phyloP scores from a whole-genome alignment of 2,329 filamentous ascomycete species.

The Aspergillus luchuensis region DNA sequence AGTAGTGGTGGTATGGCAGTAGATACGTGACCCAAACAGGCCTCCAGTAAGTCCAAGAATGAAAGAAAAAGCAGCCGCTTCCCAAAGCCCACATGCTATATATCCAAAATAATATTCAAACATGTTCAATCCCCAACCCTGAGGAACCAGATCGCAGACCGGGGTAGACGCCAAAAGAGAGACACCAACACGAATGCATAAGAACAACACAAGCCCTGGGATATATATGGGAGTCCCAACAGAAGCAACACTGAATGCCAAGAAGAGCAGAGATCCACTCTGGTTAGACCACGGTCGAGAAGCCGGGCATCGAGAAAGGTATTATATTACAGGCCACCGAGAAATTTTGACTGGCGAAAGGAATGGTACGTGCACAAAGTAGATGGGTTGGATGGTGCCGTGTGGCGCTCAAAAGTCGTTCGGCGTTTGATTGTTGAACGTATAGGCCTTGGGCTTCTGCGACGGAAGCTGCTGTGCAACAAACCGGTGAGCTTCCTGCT shows the following conservation, averaged over 20 bases:
- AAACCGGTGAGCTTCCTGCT: constrained; percentile 46
- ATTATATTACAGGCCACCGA: constrained; percentile 4
- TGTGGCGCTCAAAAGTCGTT: constrained; percentile 34
- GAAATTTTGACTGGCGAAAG: constrained; percentile 5
- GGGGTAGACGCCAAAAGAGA: constrained; percentile 16
- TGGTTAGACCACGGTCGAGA: background rate
- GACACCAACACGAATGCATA: constrained; percentile 21
- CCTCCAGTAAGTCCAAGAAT: constrained; percentile 28
- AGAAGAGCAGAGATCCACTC: constrained; percentile 12
- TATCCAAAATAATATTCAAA: constrained; percentile 15
- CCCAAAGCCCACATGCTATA: constrained; percentile 33
- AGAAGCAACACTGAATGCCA: constrained; percentile 8
- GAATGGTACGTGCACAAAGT: background rate
- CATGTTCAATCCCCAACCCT: constrained; percentile 6
- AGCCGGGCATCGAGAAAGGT: background rate
- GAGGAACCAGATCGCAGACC: background rate
- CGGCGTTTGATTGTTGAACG: constrained; percentile 47
- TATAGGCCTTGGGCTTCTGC: constrained; percentile 47
- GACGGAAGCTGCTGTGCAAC: constrained; percentile 45
- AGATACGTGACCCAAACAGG: constrained; percentile 25
- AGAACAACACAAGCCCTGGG: constrained; percentile 11
- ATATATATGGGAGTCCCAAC: constrained; percentile 17
- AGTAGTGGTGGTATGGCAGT: constrained; percentile 11
- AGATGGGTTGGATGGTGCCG: background rate
- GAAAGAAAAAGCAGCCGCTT: constrained; percentile 24